Conservation (phyloP, 768 basidiomycete genomes). For the Auricularia sp. region DNA sequence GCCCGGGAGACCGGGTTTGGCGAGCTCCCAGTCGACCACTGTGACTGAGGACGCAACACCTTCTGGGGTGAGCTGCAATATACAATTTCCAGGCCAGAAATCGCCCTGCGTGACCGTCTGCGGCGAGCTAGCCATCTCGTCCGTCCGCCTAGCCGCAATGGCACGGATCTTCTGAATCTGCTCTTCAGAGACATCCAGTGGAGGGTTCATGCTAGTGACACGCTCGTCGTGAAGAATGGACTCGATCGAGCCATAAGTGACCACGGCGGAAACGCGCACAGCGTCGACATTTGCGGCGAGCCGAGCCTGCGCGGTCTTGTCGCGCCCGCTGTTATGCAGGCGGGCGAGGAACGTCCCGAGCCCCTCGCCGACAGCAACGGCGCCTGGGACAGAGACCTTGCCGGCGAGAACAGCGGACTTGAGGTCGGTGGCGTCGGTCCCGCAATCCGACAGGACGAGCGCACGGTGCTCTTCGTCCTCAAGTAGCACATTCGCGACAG, state of each 20-base stretch:
- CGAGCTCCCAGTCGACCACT: slow-evolving; percentile 59
- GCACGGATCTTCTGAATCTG: slow-evolving; percentile 18
- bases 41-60: slow-evolving; percentile 17
- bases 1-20: slow-evolving; percentile 46
- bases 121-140: slow-evolving; percentile 20
- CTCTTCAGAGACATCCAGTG: slow-evolving; percentile 28
- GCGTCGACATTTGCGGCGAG: slow-evolving; percentile 34
- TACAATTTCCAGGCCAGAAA: slow-evolving; percentile 64
- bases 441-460: slow-evolving; percentile 57
- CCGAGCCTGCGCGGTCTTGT: slow-evolving; percentile 18
- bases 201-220: slow-evolving; percentile 18
- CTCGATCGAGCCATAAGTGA: slow-evolving; percentile 37
- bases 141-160: slow-evolving; percentile 12
- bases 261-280: slow-evolving; percentile 30
- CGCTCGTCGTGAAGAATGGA: slow-evolving; percentile 14
- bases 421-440: slow-evolving; percentile 22
- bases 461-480: slow-evolving; percentile 34
- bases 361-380: slow-evolving; percentile 37
- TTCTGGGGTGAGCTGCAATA: slow-evolving; percentile 24
- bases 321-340: slow-evolving; percentile 41
- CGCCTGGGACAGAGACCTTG: slow-evolving; percentile 20
- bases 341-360: slow-evolving; percentile 47
- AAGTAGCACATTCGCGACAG: slow-evolving; percentile 41
- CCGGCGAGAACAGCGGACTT: slow-evolving; percentile 31
- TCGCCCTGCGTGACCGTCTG: slow-evolving; percentile 40